Base-by-base conservation (phyloP, 1,284 basidiomycete species). In the Kwoniella shivajii region DNA sequence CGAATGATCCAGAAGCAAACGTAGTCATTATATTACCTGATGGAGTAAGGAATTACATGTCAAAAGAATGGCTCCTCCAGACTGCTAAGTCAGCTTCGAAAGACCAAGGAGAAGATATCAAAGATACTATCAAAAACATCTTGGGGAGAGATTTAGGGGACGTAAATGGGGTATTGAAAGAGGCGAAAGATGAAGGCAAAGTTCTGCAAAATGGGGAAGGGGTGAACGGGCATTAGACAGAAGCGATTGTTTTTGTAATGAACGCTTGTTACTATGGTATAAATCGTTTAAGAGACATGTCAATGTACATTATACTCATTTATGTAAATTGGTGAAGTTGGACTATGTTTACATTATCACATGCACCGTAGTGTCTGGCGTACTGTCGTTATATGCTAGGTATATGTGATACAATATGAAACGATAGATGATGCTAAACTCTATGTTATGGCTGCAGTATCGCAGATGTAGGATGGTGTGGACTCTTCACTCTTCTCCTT, bases 31-130 rank as follows among this genome's bases (percentile, higher is more conserved):
- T 99, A 37, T 79, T 96, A 39, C 86, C 95, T 26, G 95, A 99
- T 72, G 90, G 92, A 3, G 86, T 97, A 56, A 84, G 94, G 59
- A 98, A 98, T 77, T 98, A 98, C 77, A 95, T 98, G 85, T 90
- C 89, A 79, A 96, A 95, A 60, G 63, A 67, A 11, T 78, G 76
- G 76, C 77, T 78, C 68, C 60, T 78, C 16, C 64, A 64, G n/a
- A 57, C 60, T 18, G 53, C 61, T 24, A 56, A 60, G 24, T 43
- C 49, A 6, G 39, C 48, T 3, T 27, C 42, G 1, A 59, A 54
- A 6, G 50, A 33, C 11, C 39, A 51, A 34, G 41, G 31, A 9
- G 57, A 45, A 16, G 54, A 54, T 26, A 34, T 72, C 38, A 46
- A 62, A n/a, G 37, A 38, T 6, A 45, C 57, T 33, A 72, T 72